Evolutionary conservation across 306 rosid genomes (phyloP).

Genomic region (Malus domestica): ASM211411v1 NC_041789.1:7838001-7838500

Average conservation of each 20-base stretch:
- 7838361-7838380: conserved; percentile 90
- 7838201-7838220: conserved; percentile 57
- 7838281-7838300: conserved; percentile 51
- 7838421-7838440: conserved; percentile 40
- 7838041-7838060: conserved; percentile 63
- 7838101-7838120: conserved; percentile 44
- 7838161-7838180: conserved; percentile 88
- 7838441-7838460: conserved; percentile 87
- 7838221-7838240: conserved; percentile 57
- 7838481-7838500: conserved; percentile 51
- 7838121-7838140: conserved; percentile 47
- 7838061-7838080: conserved; percentile 69
- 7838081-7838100: conserved; percentile 58
- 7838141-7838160: conserved; percentile 89
- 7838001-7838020: conserved; percentile 70
- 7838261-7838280: conserved; percentile 81
- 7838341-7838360: conserved; percentile 67
- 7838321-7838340: conserved; percentile 55
- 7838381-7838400: conserved; percentile 59
- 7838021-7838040: conserved; percentile 59
- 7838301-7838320: conserved; percentile 70
- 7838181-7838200: conserved; percentile 54
- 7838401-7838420: conserved; percentile 62
- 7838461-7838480: conserved; percentile 76
- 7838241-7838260: conserved; percentile 72